Conservation (phyloP, 2,329 filamentous ascomycete species). For the Phialophora expanda region DNA sequence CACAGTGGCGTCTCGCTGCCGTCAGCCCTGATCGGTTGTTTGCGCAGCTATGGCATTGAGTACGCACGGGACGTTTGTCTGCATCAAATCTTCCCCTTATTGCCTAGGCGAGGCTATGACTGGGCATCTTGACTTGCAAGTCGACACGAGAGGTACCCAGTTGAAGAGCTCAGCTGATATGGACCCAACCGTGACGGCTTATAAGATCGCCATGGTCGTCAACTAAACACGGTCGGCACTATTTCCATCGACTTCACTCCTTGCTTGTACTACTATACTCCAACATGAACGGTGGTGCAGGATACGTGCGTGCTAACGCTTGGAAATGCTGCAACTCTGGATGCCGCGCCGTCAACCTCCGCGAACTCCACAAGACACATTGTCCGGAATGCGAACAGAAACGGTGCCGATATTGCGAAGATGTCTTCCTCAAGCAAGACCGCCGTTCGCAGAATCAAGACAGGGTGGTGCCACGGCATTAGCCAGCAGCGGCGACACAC, state of each 20-base stretch:
- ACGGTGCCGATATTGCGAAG: neutral
- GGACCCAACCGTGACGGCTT: neutral
- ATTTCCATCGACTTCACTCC: neutral
- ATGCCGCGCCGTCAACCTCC: neutral
- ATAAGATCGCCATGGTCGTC: neutral
- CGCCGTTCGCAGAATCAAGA: neutral
- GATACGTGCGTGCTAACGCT: neutral
- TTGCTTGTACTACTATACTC: neutral
- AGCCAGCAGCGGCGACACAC: neutral
- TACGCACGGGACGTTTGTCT: neutral
- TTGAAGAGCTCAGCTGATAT: neutral
- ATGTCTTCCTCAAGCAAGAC: neutral
- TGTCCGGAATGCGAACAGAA: slow-evolving; percentile 5
- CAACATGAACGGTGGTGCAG: neutral
- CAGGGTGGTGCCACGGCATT: neutral
- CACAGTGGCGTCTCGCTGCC: neutral
- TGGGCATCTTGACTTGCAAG: neutral
- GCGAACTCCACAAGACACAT: neutral
- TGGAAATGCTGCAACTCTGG: slow-evolving; percentile 1
- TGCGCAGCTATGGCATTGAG: neutral
- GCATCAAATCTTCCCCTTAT: neutral
- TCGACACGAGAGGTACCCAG: neutral
- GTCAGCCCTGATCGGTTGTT: neutral
- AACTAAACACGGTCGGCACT: neutral
- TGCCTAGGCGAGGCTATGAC: neutral